Evolutionary conservation across 208 protist genomes (phyloP), one percentile per base, ranked within the genome.

Genomic region (Wallacemonas collosoma): DNA sequence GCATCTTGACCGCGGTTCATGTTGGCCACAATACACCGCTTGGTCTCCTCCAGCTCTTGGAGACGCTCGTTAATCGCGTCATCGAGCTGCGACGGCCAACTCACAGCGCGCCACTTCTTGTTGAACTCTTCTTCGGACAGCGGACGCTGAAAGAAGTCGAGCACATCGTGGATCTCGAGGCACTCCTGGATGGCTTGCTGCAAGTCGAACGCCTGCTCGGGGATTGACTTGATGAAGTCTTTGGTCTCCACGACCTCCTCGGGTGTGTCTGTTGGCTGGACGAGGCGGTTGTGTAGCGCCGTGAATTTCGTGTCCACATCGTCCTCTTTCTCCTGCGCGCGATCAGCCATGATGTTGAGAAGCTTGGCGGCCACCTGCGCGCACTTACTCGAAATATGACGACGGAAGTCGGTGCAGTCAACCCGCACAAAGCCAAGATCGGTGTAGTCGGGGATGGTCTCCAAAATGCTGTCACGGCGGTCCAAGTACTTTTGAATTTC

Each of bases 111-210:
- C 96, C 96, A 99, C 71, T 97, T 95, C 73, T 84, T 88, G 69
- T 92, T 91, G 77, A 99, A 98, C 77, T 98, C 96, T 50, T 98
- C 96, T 68, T 97, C 87, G 4, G 82, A 79, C 40, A 98, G 83
- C 35, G 82, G 77, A 40, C 87, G 89, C 54, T 95, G 85, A 73
- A 98, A 98, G n/a, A 80, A 67, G 41, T 99, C 95, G 35, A 99
- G 88, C 54, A 98, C 75, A 14, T 83, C 82, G 83, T 96, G 85
- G 45, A 95, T 87, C 60, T 91, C 87, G 39, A 85, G 81, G 15
- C 87, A 86, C 71, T 95, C 89, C 38, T 80, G 72, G 67, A 98
- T 94, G 6, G 80, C 56, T 3, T 76, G 57, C 75, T 95, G 86
- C 2, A 96, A 72, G 58, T 97, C 92, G 66, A 95, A 91, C 12